phyloP scores from a whole-genome alignment of 1,284 basidiomycete genomes.

The Grifola frondosa region DNA sequence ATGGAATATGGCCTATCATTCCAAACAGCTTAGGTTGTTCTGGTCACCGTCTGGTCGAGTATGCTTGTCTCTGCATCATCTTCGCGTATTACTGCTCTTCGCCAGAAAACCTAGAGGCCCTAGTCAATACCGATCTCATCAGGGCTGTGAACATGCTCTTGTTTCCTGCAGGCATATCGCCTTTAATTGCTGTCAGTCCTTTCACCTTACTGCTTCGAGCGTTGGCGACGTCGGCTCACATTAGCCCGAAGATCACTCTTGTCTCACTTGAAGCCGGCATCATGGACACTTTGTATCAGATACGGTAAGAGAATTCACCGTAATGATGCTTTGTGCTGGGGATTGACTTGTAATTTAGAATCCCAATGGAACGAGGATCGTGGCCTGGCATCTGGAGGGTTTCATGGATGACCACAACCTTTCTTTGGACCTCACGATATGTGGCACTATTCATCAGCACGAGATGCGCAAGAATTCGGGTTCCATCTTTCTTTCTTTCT shows the following conservation, averaged over 20 bases:
- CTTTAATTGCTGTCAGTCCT: conserved; percentile 80
- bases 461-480: conserved; percentile 73
- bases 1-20: conserved; percentile 88
- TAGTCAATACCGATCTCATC: conserved; percentile 84
- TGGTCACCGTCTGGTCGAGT: conserved; percentile 93
- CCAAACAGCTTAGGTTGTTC: conserved; percentile 88
- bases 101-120: conserved; percentile 79
- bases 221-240: conserved; percentile 80
- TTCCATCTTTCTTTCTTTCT: conserved; percentile 50
- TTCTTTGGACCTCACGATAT: conserved; percentile 88
- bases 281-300: conserved; percentile 88
- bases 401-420: conserved; percentile 85
- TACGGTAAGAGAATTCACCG: conserved; percentile 57
- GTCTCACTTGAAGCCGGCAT: conserved; percentile 87
- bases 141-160: conserved; percentile 83
- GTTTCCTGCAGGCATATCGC: conserved; percentile 83
- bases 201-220: conserved; percentile 88
- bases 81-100: conserved; percentile 86
- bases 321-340: not conserved
- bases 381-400: conserved; percentile 97
- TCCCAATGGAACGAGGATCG: conserved; percentile 91
- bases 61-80: conserved; percentile 89
- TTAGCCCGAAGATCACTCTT: conserved; percentile 84
- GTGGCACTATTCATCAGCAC: conserved; percentile 91
- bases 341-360: conserved; percentile 56